Percentiles rank a stretch among this genome's conserved stretches.
Evolutionary conservation across 2,329 filamentous ascomycete species (phyloP).

Genomic region (Scorias spongiosa): DNA sequence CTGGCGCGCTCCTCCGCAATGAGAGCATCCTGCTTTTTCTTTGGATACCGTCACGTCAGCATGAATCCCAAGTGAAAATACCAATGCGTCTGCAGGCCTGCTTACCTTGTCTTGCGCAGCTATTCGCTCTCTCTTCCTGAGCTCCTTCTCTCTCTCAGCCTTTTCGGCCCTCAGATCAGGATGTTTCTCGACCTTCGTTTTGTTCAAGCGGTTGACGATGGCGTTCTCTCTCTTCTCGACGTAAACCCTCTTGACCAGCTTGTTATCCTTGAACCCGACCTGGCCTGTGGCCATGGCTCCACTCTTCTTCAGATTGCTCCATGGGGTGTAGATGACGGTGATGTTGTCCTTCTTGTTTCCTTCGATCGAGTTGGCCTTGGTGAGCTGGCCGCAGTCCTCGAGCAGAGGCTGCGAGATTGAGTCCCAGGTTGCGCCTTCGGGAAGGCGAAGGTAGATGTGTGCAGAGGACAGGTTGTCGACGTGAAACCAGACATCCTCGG

Average conservation of each 20-base stretch:
- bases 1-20: slow-evolving; percentile 69
- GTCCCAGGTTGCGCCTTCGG: slow-evolving; percentile 69
- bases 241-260: slow-evolving; percentile 69
- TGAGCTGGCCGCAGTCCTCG: slow-evolving; percentile 85
- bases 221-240: slow-evolving; percentile 70
- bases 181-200: slow-evolving; percentile 79
- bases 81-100: not conserved
- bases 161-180: slow-evolving; percentile 72
- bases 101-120: slow-evolving; percentile 45
- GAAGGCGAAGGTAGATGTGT: slow-evolving; percentile 82
- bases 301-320: slow-evolving; percentile 91
- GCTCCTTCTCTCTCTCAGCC: slow-evolving; percentile 56
- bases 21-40: slow-evolving; percentile 61
- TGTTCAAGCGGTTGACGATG: slow-evolving; percentile 95
- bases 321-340: slow-evolving; percentile 92
- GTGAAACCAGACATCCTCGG: slow-evolving; percentile 98
- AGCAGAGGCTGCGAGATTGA: slow-evolving; percentile 59
- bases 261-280: slow-evolving; percentile 82
- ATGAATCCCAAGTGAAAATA: not conserved
- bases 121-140: slow-evolving; percentile 57
- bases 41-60: not conserved
- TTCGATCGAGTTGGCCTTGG: slow-evolving; percentile 97
- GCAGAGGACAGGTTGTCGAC: slow-evolving; percentile 94
- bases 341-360: slow-evolving; percentile 99
- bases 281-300: slow-evolving; percentile 92